A percentile compares a stretch with the other conserved stretches of the same genome.
phyloP scores from a whole-genome alignment of 768 basidiomycete genomes.

The Tricholoma furcatifolium region DNA sequence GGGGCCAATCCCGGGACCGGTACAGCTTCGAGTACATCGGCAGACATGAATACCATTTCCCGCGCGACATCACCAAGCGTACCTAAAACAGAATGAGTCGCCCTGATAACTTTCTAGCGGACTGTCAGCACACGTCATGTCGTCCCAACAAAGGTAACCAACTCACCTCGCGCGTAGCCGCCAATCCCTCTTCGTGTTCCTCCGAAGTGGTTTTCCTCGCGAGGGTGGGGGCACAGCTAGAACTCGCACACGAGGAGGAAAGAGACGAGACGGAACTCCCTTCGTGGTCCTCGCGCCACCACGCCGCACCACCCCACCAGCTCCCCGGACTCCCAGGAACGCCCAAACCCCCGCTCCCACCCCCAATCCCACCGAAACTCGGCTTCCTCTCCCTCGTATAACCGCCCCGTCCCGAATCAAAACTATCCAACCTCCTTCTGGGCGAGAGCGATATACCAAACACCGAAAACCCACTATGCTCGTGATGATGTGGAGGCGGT shows the following conservation, averaged over 20 bases:
- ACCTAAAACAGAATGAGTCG: slow-evolving; percentile 39
- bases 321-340: neutral
- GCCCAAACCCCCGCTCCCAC: neutral
- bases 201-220: slow-evolving; percentile 33
- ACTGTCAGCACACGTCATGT: slow-evolving; percentile 3
- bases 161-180: slow-evolving; percentile 35
- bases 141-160: no score
- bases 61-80: slow-evolving; percentile 39
- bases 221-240: slow-evolving; percentile 26
- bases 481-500: neutral
- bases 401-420: neutral
- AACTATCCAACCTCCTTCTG: neutral
- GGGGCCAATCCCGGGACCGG: slow-evolving; percentile 57
- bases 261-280: neutral
- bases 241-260: slow-evolving; percentile 7
- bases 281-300: neutral
- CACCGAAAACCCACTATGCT: slow-evolving; percentile 4
- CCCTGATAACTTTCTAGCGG: slow-evolving; percentile 32
- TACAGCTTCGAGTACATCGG: slow-evolving; percentile 43
- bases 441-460: neutral
- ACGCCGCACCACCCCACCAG: neutral
- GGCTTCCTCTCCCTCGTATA: neutral
- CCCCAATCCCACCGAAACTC: neutral
- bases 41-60: slow-evolving; percentile 40
- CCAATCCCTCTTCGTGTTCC: slow-evolving; percentile 38